A percentile compares a stretch with the other conserved stretches of the same genome.
phyloP scores from a whole-genome alignment of 2,329 filamentous ascomycete species.

The Domatiomyces catenatus region DNA sequence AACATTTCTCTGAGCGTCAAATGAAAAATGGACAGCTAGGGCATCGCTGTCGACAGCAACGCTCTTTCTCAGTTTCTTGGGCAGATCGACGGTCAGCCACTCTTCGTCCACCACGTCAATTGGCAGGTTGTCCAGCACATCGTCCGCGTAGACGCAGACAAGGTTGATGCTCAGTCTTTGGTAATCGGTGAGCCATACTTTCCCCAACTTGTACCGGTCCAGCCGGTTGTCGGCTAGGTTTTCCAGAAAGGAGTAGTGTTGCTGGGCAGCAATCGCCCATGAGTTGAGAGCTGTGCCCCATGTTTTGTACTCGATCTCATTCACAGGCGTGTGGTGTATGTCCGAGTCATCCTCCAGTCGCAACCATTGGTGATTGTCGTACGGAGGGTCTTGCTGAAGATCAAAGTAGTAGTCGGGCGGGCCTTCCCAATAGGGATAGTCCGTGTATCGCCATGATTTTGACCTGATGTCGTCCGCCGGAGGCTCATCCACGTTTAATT shows the following conservation, averaged over 20 bases:
- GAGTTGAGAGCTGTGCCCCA: constrained; percentile 10
- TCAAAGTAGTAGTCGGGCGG: constrained; percentile 18
- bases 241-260: constrained; percentile 33
- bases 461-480: constrained; percentile 5
- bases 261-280: constrained; percentile 24
- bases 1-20: constrained; percentile 29
- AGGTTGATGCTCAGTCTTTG: constrained; percentile 40
- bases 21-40: constrained; percentile 39
- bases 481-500: constrained; percentile 18
- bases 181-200: constrained; percentile 34
- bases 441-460: constrained; percentile 23
- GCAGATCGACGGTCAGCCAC: constrained; percentile 26
- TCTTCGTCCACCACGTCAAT: constrained; percentile 30
- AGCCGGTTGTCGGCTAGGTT: constrained; percentile 31
- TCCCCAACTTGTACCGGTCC: constrained; percentile 28
- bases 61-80: constrained; percentile 25
- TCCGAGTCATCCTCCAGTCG: constrained; percentile 22
- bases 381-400: constrained; percentile 20
- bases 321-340: constrained; percentile 32
- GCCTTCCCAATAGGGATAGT: constrained; percentile 23
- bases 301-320: constrained; percentile 31
- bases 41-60: constrained; percentile 39
- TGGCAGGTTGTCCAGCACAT: constrained; percentile 34
- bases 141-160: constrained; percentile 36
- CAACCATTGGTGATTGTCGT: constrained; percentile 35